A percentile compares a stretch with the other conserved stretches of the same genome.
These are phyloP conservation scores for Zygnema cylindricum DNA, from an alignment of 139 green algal species.

Conservation along the genomic window DNA sequence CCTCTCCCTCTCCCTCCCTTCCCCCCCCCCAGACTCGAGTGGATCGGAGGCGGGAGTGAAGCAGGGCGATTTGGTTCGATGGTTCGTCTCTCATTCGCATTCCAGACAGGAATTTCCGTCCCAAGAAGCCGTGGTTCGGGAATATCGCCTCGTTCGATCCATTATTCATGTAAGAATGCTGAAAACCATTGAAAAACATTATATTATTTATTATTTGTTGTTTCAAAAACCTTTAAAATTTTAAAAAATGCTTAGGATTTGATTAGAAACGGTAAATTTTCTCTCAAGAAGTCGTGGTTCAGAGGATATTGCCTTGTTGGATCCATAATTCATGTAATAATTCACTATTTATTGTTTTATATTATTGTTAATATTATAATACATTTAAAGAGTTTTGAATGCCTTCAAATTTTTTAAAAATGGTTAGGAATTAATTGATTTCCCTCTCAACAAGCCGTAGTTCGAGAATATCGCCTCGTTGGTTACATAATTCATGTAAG, in stretches of 20 bases:
- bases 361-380: neutral
- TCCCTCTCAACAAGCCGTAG: neutral
- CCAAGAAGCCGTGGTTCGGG: constrained; percentile 20
- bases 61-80: constrained; percentile 83
- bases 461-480: no score
- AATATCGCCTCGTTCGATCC: constrained; percentile 43
- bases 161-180: constrained; percentile 61
- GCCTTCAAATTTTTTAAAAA: neutral
- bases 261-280: no score
- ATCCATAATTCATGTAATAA: no score
- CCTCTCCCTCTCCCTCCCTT: neutral
- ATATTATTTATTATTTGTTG: no score
- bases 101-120: neutral
- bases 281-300: no score
- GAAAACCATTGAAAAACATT: no score
- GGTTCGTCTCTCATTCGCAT: constrained; percentile 76
- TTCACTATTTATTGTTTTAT: constrained; percentile 4
- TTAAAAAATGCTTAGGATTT: no score
- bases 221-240: no score
- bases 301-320: no score
- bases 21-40: neutral
- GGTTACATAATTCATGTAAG: no score
- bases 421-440: constrained; percentile 29
- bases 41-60: constrained; percentile 43
- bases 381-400: neutral